Conservation (phyloP, 73 alveolate genomes). For the Paramecium caudatum region DNA sequence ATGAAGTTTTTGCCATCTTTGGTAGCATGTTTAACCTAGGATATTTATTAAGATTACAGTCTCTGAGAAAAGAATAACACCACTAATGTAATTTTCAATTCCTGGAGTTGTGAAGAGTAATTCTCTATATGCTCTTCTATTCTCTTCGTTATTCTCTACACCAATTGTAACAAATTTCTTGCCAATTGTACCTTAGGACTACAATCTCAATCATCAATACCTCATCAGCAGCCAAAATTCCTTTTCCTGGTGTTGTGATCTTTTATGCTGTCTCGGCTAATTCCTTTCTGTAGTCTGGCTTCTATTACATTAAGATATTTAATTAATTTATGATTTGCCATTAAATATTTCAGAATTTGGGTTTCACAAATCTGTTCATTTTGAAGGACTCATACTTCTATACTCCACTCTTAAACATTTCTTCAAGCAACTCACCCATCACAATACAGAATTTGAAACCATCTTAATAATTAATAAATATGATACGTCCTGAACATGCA, state of each 20-base stretch:
- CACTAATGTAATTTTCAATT: conserved; percentile 96
- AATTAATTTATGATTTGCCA: neutral
- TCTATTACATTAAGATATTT: conserved; percentile 41
- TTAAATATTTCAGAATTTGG: conserved; percentile 5
- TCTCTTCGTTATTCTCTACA: conserved; percentile 94
- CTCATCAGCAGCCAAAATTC: conserved; percentile 98
- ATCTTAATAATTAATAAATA: neutral
- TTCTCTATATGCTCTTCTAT: conserved; percentile 96
- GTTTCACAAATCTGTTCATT: neutral
- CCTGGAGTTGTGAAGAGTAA: conserved; percentile 97
- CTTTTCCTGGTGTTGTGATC: conserved; percentile 94
- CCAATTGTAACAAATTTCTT: conserved; percentile 89
- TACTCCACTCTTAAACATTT: neutral
- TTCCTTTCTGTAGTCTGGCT: conserved; percentile 89
- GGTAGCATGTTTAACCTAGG: conserved; percentile 85
- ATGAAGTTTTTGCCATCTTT: conserved; percentile 94
- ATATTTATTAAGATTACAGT: conserved; percentile 77
- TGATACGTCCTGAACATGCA: conserved; percentile 66
- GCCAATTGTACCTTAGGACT: conserved; percentile 97
- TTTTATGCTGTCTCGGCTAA: conserved; percentile 91
- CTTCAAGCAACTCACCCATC: conserved; percentile 37
- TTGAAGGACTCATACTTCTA: neutral
- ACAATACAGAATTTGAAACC: conserved; percentile 47
- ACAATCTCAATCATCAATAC: neutral
- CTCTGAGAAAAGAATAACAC: conserved; percentile 98